Conservation (phyloP, 192 early-diverging fungal genomes). For the Radiomyces spectabilis region DNA sequence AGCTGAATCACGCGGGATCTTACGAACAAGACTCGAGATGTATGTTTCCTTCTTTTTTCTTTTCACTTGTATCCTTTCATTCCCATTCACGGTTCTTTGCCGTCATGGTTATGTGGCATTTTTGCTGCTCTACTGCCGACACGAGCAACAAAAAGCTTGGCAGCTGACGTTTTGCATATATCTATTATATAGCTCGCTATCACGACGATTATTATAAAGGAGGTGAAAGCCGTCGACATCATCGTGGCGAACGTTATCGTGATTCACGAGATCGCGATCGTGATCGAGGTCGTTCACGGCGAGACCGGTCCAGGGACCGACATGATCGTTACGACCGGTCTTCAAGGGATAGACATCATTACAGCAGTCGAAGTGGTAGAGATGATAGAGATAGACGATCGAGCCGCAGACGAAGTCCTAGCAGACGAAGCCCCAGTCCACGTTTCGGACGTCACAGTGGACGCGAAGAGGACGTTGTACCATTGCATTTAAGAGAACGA, state of each 20-base stretch:
- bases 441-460: conserved; percentile 12
- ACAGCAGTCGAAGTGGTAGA: no score
- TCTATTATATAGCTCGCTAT: neutral
- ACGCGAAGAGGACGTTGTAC: conserved; percentile 44
- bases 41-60: neutral
- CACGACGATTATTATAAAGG: conserved; percentile 5
- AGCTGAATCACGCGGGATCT: neutral
- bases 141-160: no score
- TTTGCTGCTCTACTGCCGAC: no score
- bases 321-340: no score
- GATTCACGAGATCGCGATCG: conserved; percentile 31
- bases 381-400: conserved; percentile 8
- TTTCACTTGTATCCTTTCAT: no score
- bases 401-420: conserved; percentile 30
- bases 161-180: no score
- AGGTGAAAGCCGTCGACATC: neutral
- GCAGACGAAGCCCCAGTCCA: conserved; percentile 37
- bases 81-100: no score
- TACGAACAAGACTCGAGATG: neutral
- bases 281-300: conserved; percentile 38
- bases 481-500: conserved; percentile 68
- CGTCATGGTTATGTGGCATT: no score
- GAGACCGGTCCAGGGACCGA: conserved; percentile 26
- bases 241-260: conserved; percentile 4
- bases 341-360: neutral